Base-by-base conservation (phyloP, 805 yeast genomes). In the Candida ipomoeae region DNA sequence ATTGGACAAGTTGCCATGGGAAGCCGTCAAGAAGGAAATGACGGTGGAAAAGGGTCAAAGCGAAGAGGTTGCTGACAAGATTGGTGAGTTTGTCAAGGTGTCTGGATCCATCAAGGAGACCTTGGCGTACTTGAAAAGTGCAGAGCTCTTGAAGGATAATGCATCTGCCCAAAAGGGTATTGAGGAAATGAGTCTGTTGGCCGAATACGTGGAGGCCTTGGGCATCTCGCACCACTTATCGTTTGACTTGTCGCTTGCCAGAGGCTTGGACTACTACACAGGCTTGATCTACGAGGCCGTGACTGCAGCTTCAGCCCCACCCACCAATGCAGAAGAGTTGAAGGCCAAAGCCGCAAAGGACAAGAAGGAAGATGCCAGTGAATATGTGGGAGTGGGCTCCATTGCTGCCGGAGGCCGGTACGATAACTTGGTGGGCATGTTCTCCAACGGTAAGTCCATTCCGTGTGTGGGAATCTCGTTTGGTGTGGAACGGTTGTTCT, bases 321-420 rank as follows among this genome's bases (percentile, higher is more conserved):
- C 98, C 49, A 71, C 73, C 39, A 83, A 85, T 65, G 94, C 94
- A 6, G 75, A 74, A 35, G 90, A 81, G 67, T 74, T 83, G 67
- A 85, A 82, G 66, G 75, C 69, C 17, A 71, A 71, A 59, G 69
- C 69, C n/a, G 61, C 62, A 47, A 58, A 74, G 71, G 68, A 72
- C 58, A 67, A 63, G 46, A 68, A 65, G 44, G 97, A 89, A 58
- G 97, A 94, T 69, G 97, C 96, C 50, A 87, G 96, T 48, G 97
- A 89, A 56, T 89, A 87, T 61, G 98, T 94, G 48, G 99, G 99
- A 60, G 96, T 92, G 40, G 99, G 99, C 34, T 94, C 99, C 5
- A 90, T 94, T 63, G 96, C 97, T 46, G 99, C 96, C 45, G 99
- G 99, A 73, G 99, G 99, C 57, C 88, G 99, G 70, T 94, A 94